Conservation (phyloP, 129 eudicot species). For the Helianthus annuus region HanXRQr2.0-SUNRISE NC_035449.2:36240089-36240588, state of each 20-base stretch:
- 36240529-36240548: not conserved
- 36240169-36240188: conserved; percentile 47
- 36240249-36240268: conserved; percentile 15
- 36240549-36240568: conserved; percentile 3
- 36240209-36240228: conserved; percentile 37
- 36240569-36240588: not conserved
- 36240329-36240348: conserved; percentile 4
- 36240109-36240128: conserved; percentile 77
- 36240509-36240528: not conserved
- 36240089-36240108: conserved; percentile 79
- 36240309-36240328: conserved; percentile 26
- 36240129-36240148: conserved; percentile 28
- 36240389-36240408: conserved; percentile 34
- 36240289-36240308: conserved; percentile 16
- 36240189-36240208: conserved; percentile 66
- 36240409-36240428: conserved; percentile 12
- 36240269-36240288: conserved; percentile 13
- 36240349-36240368: conserved; percentile 25
- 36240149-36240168: conserved; percentile 26
- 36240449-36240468: conserved; percentile 26
- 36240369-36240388: conserved; percentile 15
- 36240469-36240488: conserved; percentile 3
- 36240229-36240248: conserved; percentile 50
- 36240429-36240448: conserved; percentile 26
- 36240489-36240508: conserved; percentile 36